Conservation (phyloP, 805 yeast species). For the Saturnispora hagleri region DNA sequence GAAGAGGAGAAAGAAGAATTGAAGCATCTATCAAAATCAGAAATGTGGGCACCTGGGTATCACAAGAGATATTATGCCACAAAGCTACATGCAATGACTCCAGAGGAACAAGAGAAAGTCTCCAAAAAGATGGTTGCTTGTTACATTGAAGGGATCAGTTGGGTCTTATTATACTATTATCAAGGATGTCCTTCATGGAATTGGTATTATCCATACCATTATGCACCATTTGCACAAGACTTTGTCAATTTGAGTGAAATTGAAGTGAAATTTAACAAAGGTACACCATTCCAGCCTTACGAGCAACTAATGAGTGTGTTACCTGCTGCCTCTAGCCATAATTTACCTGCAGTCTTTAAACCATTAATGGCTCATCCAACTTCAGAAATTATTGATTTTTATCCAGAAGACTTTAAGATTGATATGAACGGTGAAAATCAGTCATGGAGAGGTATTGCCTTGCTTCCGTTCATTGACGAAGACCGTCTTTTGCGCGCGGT, state of each 20-base stretch:
- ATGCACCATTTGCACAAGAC: slow-evolving; percentile 95
- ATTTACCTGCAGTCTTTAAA: slow-evolving; percentile 71
- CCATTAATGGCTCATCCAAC: slow-evolving; percentile 71
- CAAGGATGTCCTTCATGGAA: slow-evolving; percentile 99
- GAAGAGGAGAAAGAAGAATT: slow-evolving; percentile 10
- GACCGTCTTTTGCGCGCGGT: slow-evolving; percentile 60
- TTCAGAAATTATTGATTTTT: slow-evolving; percentile 83
- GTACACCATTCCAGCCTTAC: slow-evolving; percentile 79
- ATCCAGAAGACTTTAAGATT: slow-evolving; percentile 78
- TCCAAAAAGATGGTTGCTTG: slow-evolving; percentile 54
- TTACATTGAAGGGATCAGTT: slow-evolving; percentile 92
- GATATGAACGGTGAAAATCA: slow-evolving; percentile 94
- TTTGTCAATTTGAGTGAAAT: slow-evolving; percentile 47
- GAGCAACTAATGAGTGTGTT: slow-evolving; percentile 93
- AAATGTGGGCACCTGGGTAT: slow-evolving; percentile 83
- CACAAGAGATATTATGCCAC: slow-evolving; percentile 67
- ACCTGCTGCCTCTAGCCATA: slow-evolving; percentile 89
- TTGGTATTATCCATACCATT: slow-evolving; percentile 96
- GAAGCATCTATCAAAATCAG: slow-evolving; percentile 17
- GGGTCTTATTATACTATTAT: slow-evolving; percentile 89
- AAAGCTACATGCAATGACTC: slow-evolving; percentile 55
- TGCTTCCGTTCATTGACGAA: slow-evolving; percentile 87
- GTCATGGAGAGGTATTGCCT: slow-evolving; percentile 92
- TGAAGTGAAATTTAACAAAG: slow-evolving; percentile 49
- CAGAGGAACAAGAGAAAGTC: slow-evolving; percentile 44